phyloP scores from a whole-genome alignment of 1,284 basidiomycete genomes.

The Flammula alnicola region DNA sequence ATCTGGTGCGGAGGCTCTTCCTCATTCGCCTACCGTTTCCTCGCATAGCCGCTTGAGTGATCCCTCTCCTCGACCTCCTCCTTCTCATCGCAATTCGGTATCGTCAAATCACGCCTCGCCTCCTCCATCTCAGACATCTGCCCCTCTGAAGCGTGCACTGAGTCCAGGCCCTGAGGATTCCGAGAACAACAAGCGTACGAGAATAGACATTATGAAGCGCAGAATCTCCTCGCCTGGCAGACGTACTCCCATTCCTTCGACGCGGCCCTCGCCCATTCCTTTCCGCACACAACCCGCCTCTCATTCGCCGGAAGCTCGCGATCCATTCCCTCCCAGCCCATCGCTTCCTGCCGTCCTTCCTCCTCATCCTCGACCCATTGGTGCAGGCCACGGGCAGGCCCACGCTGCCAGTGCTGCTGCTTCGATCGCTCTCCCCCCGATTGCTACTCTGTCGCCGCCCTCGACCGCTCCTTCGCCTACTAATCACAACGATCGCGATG shows the following conservation, averaged over 20 bases:
- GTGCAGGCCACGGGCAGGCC: slow-evolving; percentile 41
- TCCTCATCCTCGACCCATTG: slow-evolving; percentile 74
- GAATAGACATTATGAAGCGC: slow-evolving; percentile 60
- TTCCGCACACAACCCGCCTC: slow-evolving; percentile 72
- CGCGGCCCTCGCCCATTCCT: slow-evolving; percentile 73
- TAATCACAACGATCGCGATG: slow-evolving; percentile 45
- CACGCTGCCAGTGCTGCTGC: slow-evolving; percentile 28
- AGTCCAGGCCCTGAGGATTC: slow-evolving; percentile 66
- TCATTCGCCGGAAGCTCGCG: slow-evolving; percentile 64
- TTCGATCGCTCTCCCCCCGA: slow-evolving; percentile 60
- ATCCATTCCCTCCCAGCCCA: slow-evolving; percentile 56
- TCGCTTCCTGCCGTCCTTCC: slow-evolving; percentile 63
- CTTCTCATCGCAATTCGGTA: slow-evolving; percentile 58
- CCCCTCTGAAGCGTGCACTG: slow-evolving; percentile 63
- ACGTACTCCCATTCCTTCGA: slow-evolving; percentile 56
- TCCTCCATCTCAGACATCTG: slow-evolving; percentile 33
- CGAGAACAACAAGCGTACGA: slow-evolving; percentile 65
- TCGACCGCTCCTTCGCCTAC: slow-evolving; percentile 61
- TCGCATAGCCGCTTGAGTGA: slow-evolving; percentile 54
- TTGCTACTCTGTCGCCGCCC: slow-evolving; percentile 61
- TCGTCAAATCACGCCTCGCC: slow-evolving; percentile 62
- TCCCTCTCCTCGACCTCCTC: slow-evolving; percentile 49
- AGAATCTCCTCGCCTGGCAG: slow-evolving; percentile 57
- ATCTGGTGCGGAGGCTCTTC: slow-evolving; percentile 34
- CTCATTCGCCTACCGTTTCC: slow-evolving; percentile 57